Conservation (phyloP, 1,284 basidiomycete genomes). For the Mrakiaceae sp. region DNA sequence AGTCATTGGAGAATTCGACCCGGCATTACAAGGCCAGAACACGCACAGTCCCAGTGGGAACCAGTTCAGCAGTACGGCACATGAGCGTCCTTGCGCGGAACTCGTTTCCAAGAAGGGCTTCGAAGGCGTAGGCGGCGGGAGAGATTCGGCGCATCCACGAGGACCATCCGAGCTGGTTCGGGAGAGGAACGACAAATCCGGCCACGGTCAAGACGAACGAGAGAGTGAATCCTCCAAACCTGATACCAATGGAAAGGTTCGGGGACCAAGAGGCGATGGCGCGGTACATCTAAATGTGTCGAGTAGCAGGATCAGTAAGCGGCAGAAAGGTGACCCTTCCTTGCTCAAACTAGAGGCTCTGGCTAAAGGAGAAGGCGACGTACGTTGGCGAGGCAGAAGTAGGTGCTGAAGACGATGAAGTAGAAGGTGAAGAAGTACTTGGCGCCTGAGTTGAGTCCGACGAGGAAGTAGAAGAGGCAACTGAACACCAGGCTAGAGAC, state of each 20-base stretch:
- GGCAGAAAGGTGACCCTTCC: no score
- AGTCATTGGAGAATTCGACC: background rate
- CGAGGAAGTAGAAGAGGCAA: slow-evolving; percentile 33
- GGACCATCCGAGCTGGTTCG: slow-evolving; percentile 17
- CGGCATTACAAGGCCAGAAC: background rate
- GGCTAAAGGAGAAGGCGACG: slow-evolving; percentile 21
- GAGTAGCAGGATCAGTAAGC: no score
- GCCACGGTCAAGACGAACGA: slow-evolving; percentile 6
- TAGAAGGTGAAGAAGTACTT: slow-evolving; percentile 33
- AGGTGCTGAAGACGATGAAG: slow-evolving; percentile 25
- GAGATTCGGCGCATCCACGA: slow-evolving; percentile 30
- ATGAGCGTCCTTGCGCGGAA: slow-evolving; percentile 2
- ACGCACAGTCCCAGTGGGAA: slow-evolving; percentile 13
- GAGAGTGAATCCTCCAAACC: slow-evolving; percentile 14
- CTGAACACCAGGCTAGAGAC: slow-evolving; percentile 25
- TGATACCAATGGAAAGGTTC: slow-evolving; percentile 11
- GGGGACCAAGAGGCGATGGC: slow-evolving; percentile 10
- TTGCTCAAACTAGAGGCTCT: background rate
- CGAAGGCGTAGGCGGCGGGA: background rate
- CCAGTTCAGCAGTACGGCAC: slow-evolving; percentile 9
- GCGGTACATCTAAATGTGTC: slow-evolving; percentile 4
- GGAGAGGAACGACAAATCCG: slow-evolving; percentile 13
- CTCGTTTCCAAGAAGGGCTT: slow-evolving; percentile 18
- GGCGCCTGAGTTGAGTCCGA: slow-evolving; percentile 23
- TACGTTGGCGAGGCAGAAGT: slow-evolving; percentile 30